Conservation (phyloP, 345 rosid species). For the Brassica napus region Da-Ae NC_063437.1:17201501-17202000, state of each 20-base stretch:
- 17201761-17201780: constrained; percentile 39
- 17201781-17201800: constrained; percentile 15
- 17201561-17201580: constrained; percentile 47
- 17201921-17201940: no score
- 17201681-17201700: constrained; percentile 55
- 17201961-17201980: no score
- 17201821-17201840: no score
- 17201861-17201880: no score
- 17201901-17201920: no score
- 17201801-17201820: background rate
- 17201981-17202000: no score
- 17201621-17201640: constrained; percentile 21
- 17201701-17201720: constrained; percentile 56
- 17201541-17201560: constrained; percentile 56
- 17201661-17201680: constrained; percentile 45
- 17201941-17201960: no score
- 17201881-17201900: no score
- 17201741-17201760: constrained; percentile 45
- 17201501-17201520: constrained; percentile 38
- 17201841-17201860: no score
- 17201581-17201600: constrained; percentile 28
- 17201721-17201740: constrained; percentile 62
- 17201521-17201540: constrained; percentile 49
- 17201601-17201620: background rate
- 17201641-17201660: constrained; percentile 44